Percentiles rank a stretch among this genome's conserved stretches.
phyloP scores from a whole-genome alignment of 495 filamentous ascomycete species.

The Hypoxylon intermedium region DNA sequence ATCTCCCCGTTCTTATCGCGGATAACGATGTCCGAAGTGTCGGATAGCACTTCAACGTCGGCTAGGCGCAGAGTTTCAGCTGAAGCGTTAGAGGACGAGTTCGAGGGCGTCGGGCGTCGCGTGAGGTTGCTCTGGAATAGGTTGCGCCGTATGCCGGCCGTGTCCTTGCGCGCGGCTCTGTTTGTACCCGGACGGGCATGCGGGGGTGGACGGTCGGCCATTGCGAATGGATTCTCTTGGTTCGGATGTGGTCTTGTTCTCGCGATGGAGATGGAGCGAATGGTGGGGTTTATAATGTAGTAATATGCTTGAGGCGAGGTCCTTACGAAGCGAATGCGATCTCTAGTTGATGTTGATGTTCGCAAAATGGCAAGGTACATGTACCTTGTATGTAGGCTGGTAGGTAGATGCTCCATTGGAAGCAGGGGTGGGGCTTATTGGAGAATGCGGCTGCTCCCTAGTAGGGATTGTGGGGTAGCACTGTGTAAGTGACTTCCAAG shows the following conservation, averaged over 20 bases:
- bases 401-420: too few species aligned
- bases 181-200: constrained; percentile 27
- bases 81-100: constrained; percentile 43
- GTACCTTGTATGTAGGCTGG: too few species aligned
- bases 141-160: constrained; percentile 66
- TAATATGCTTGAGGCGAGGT: neutral
- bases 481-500: constrained; percentile 7
- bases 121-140: constrained; percentile 76
- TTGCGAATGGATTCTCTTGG: constrained; percentile 7
- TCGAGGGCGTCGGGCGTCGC: constrained; percentile 66
- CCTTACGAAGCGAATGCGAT: neutral
- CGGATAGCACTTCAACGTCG: constrained; percentile 48
- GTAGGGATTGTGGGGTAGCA: constrained; percentile 29
- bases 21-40: constrained; percentile 74
- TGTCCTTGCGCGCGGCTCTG: constrained; percentile 30
- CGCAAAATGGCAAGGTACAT: too few species aligned
- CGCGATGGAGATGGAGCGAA: neutral
- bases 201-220: constrained; percentile 41
- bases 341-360: neutral
- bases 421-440: neutral
- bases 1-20: constrained; percentile 77
- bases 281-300: neutral
- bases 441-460: neutral
- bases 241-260: neutral
- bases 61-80: constrained; percentile 43